Percentiles rank a stretch among this genome's conserved stretches.
Conservation (phyloP, 2,329 filamentous ascomycete species). For the Falciphora oryzae region DNA sequence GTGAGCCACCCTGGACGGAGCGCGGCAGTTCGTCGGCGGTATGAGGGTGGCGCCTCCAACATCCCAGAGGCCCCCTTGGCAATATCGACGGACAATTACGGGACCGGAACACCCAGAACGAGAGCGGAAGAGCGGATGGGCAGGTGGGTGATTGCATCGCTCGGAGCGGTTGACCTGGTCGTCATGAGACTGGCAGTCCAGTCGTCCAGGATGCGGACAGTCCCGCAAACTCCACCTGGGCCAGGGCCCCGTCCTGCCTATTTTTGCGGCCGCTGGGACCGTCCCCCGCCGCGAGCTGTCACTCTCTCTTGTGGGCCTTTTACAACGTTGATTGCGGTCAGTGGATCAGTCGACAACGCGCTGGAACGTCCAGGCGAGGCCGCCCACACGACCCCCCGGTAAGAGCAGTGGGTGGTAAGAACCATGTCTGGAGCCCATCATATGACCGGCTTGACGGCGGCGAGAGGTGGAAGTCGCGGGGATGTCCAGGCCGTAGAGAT, state of each 20-base stretch:
- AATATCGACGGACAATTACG: neutral
- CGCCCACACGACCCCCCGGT: neutral
- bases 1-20: neutral
- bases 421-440: neutral
- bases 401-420: neutral
- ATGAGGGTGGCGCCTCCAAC: neutral
- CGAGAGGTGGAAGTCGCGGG: neutral
- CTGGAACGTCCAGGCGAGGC: neutral
- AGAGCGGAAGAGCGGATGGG: neutral
- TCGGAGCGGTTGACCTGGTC: neutral
- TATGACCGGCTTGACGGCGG: neutral
- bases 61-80: neutral
- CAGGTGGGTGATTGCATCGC: neutral
- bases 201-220: neutral
- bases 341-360: neutral
- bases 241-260: neutral
- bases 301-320: neutral
- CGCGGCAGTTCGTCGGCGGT: neutral
- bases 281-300: neutral
- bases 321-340: neutral
- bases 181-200: neutral
- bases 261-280: neutral
- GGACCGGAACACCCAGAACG: neutral
- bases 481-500: neutral
- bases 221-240: neutral